phyloP scores from a whole-genome alignment of 2,329 filamentous ascomycete species.

The Macrophomina tecta region DNA sequence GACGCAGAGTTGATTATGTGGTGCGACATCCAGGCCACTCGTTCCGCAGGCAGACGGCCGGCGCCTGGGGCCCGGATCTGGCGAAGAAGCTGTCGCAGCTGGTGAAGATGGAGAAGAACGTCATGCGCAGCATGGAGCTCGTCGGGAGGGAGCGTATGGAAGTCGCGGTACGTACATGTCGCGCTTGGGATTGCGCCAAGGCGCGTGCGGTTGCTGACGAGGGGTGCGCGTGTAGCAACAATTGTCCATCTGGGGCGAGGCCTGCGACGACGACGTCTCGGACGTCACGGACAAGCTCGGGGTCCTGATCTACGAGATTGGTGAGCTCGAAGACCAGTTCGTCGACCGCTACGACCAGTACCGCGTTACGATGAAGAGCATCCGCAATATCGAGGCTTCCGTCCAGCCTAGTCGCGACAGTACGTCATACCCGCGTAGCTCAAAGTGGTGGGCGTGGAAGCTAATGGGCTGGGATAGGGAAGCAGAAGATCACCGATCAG shows the following conservation, averaged over 20 bases:
- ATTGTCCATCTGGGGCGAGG: slow-evolving; percentile 97
- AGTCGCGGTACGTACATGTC: slow-evolving; percentile 75
- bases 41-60: slow-evolving; percentile 75
- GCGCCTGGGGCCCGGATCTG: slow-evolving; percentile 83
- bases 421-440: slow-evolving; percentile 56
- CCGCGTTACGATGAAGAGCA: slow-evolving; percentile 98
- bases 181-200: neutral
- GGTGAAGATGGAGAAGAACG: slow-evolving; percentile 99
- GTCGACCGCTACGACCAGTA: slow-evolving; percentile 99
- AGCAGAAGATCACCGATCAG: slow-evolving; percentile 99
- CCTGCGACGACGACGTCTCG: slow-evolving; percentile 94
- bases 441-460: neutral
- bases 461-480: slow-evolving; percentile 62
- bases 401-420: slow-evolving; percentile 97
- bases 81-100: slow-evolving; percentile 97
- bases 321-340: slow-evolving; percentile 96
- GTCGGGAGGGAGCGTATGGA: slow-evolving; percentile 98
- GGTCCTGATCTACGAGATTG: slow-evolving; percentile 97
- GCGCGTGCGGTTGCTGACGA: slow-evolving; percentile 8
- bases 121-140: slow-evolving; percentile 97
- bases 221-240: slow-evolving; percentile 72
- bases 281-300: slow-evolving; percentile 99
- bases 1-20: slow-evolving; percentile 25
- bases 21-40: slow-evolving; percentile 62
- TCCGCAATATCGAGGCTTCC: slow-evolving; percentile 97